Percentiles rank a stretch among this genome's conserved stretches.
phyloP scores from a whole-genome alignment of 1,284 basidiomycete genomes.

The Meira nashicola region DNA sequence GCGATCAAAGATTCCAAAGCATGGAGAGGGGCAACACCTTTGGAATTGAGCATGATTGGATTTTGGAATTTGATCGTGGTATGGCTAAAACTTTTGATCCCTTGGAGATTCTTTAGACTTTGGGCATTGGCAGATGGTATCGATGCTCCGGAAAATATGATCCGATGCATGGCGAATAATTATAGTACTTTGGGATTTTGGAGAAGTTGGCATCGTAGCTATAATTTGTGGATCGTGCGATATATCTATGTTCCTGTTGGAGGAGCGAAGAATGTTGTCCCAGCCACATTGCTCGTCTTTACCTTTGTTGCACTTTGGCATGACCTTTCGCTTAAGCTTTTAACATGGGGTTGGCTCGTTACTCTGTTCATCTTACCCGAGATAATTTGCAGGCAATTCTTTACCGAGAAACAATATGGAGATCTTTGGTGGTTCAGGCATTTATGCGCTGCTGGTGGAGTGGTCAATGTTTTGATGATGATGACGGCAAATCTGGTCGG shows the following conservation, averaged over 20 bases:
- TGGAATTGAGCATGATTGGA: conserved; percentile 84
- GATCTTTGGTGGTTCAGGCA: conserved; percentile 76
- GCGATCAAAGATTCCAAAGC: conserved; percentile 86
- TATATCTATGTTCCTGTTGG: conserved; percentile 95
- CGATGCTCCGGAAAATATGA: conserved; percentile 96
- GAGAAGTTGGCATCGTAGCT: conserved; percentile 92
- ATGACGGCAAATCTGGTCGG: conserved; percentile 90
- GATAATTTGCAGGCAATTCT: conserved; percentile 11
- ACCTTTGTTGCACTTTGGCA: conserved; percentile 99
- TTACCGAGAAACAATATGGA: conserved; percentile 61
- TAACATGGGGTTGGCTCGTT: conserved; percentile 96
- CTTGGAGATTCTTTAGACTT: conserved; percentile 94
- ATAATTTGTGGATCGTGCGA: conserved; percentile 90
- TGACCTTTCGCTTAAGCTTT: conserved; percentile 77
- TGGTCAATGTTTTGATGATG: conserved; percentile 83
- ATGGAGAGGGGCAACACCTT: conserved; percentile 65
- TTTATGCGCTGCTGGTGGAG: conserved; percentile 74
- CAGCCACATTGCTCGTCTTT: conserved; percentile 77
- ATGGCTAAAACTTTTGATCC: conserved; percentile 96
- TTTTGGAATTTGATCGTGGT: conserved; percentile 96
- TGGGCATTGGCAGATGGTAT: conserved; percentile 87
- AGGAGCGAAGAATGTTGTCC: conserved; percentile 63
- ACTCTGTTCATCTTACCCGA: conserved; percentile 88
- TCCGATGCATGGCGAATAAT: conserved; percentile 97
- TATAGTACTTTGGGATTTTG: conserved; percentile 91